These are phyloP conservation scores for Rhizopogon rudus DNA, from an alignment of 768 basidiomycete species.

Conservation along the genomic window DNA sequence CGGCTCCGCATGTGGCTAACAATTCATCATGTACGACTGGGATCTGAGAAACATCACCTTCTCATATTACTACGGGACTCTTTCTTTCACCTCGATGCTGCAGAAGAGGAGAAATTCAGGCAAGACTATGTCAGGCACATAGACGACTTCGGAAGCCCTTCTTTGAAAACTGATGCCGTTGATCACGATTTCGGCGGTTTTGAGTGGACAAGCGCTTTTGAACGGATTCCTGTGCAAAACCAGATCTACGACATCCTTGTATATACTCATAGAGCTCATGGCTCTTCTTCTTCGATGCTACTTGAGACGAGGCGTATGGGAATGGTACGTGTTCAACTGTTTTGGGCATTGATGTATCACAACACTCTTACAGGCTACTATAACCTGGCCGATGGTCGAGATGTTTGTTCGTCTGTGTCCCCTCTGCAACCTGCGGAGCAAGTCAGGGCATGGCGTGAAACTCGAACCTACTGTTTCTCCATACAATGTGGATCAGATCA, in stretches of 20 bases:
- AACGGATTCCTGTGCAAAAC: constrained; percentile 58
- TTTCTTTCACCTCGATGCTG: constrained; percentile 45
- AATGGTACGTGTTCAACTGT: constrained; percentile 41
- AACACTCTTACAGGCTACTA: constrained; percentile 41
- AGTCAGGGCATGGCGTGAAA: constrained; percentile 23
- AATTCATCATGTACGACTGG: constrained; percentile 57
- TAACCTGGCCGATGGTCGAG: constrained; percentile 75
- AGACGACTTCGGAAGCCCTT: constrained; percentile 15
- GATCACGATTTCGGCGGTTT: constrained; percentile 23
- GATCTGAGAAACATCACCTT: constrained; percentile 53
- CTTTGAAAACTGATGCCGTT: constrained; percentile 11
- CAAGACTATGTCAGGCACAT: constrained; percentile 40
- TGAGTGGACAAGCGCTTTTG: constrained; percentile 39
- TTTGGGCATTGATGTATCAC: not conserved
- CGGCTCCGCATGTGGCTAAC: constrained; percentile 49
- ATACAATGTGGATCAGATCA: constrained; percentile 9
- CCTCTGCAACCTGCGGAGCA: constrained; percentile 39
- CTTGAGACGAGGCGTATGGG: constrained; percentile 51
- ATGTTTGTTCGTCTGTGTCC: constrained; percentile 62
- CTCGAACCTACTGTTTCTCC: constrained; percentile 9
- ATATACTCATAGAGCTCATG: constrained; percentile 60
- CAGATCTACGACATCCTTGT: constrained; percentile 69
- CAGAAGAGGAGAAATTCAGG: constrained; percentile 46
- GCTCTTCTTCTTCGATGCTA: constrained; percentile 49
- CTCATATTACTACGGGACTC: constrained; percentile 58